phyloP scores from a whole-genome alignment of 768 basidiomycete species.

The Russula earlei region DNA sequence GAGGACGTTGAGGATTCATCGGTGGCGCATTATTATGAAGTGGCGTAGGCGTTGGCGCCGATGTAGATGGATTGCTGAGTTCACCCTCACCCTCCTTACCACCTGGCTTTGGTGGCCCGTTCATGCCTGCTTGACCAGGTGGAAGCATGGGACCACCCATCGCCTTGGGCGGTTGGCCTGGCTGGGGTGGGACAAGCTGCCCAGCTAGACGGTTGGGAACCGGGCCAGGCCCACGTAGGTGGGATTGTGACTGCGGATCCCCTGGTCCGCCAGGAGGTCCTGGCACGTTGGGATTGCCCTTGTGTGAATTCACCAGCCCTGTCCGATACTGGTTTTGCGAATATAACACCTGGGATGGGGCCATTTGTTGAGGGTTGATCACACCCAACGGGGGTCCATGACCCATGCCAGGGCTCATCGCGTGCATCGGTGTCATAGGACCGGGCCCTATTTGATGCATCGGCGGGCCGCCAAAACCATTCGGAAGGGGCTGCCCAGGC shows the following conservation, averaged over 20 bases:
- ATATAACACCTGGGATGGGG: slow-evolving; percentile 4
- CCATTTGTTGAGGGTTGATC: slow-evolving; percentile 8
- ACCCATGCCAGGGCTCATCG: slow-evolving; percentile 9
- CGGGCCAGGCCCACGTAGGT: slow-evolving; percentile 2
- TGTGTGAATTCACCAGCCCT: slow-evolving; percentile 1
- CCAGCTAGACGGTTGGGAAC: slow-evolving; percentile 1
- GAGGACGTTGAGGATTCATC: slow-evolving; percentile 14
- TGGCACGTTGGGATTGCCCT: not conserved
- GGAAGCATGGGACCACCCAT: slow-evolving; percentile 20
- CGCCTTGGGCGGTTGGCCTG: slow-evolving; percentile 8
- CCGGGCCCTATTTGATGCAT: slow-evolving; percentile 10
- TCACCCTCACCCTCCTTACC: slow-evolving; percentile 14
- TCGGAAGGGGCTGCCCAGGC: slow-evolving; percentile 27
- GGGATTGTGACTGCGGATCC: not conserved
- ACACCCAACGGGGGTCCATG: slow-evolving; percentile 1
- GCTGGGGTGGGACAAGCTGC: slow-evolving; percentile 10
- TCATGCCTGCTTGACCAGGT: slow-evolving; percentile 20
- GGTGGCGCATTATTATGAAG: slow-evolving; percentile 4
- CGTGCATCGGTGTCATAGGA: slow-evolving; percentile 11
- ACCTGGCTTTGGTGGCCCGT: slow-evolving; percentile 12
- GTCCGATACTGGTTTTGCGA: slow-evolving; percentile 2
- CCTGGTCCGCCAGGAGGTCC: not conserved
- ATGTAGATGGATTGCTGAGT: slow-evolving; percentile 3
- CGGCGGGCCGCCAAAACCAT: slow-evolving; percentile 5
- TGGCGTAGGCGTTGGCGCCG: slow-evolving; percentile 13